A percentile compares a stretch with the other conserved stretches of the same genome.
Evolutionary conservation across 1,139 yeast species (phyloP).

Genomic region (Yamadazyma songkhlaensis): DNA sequence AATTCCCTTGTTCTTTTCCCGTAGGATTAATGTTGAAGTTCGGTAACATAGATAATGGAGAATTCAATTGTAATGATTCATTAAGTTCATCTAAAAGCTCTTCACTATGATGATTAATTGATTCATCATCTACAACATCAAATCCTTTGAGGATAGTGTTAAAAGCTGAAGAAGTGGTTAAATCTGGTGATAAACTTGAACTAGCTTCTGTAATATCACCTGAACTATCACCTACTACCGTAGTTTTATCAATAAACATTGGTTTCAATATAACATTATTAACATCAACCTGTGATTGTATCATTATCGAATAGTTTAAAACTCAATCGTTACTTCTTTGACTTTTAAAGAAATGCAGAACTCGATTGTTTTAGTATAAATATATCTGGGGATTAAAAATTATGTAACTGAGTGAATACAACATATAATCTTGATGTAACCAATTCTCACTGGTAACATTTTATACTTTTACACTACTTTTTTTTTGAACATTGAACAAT

Average conservation of each 20-base stretch:
- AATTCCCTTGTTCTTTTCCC: conserved; percentile 43
- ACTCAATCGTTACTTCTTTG: no score
- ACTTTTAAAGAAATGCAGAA: no score
- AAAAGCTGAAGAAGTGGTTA: neutral
- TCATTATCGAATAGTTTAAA: neutral
- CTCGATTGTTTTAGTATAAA: neutral
- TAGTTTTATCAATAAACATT: neutral
- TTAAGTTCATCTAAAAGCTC: conserved; percentile 20
- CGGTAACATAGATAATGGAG: conserved; percentile 46
- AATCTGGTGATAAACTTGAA: no score
- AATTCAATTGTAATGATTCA: conserved; percentile 26
- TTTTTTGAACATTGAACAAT: no score
- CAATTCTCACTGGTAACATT: conserved; percentile 1
- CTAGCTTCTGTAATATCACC: no score
- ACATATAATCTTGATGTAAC: neutral
- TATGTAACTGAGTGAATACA: neutral
- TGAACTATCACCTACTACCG: no score
- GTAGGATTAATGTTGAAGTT: conserved; percentile 41
- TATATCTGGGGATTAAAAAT: neutral
- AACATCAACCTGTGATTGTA: neutral
- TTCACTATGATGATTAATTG: no score
- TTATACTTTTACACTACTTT: neutral
- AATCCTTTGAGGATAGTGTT: conserved; percentile 1
- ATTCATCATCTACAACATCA: neutral
- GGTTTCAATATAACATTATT: neutral